Evolutionary conservation across 2,329 filamentous ascomycete species (phyloP).

Genomic region (Calonectria pseudoturangicola): DNA sequence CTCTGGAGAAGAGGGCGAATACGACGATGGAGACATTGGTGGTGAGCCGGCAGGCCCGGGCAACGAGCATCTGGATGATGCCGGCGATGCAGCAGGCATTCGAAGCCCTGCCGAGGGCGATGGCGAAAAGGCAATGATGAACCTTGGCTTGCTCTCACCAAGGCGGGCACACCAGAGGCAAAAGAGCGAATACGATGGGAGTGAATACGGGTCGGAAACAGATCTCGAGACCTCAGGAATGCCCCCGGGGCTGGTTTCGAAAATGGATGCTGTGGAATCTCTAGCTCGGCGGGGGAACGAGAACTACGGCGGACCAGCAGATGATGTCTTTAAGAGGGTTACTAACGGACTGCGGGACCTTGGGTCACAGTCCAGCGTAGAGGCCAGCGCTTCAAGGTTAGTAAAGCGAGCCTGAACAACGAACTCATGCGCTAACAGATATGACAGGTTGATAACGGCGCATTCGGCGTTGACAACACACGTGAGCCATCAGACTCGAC

Average conservation of each 20-base stretch:
- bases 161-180: slow-evolving; percentile 70
- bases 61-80: slow-evolving; percentile 42
- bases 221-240: slow-evolving; percentile 82
- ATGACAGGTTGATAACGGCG: slow-evolving; percentile 81
- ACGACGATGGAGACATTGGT: slow-evolving; percentile 64
- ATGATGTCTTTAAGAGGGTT: slow-evolving; percentile 81
- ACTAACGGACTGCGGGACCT: slow-evolving; percentile 82
- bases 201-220: slow-evolving; percentile 83
- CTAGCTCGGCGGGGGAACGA: slow-evolving; percentile 80
- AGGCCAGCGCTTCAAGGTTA: slow-evolving; percentile 82
- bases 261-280: slow-evolving; percentile 83
- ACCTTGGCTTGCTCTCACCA: slow-evolving; percentile 66
- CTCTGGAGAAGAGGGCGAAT: slow-evolving; percentile 76
- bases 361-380: slow-evolving; percentile 83
- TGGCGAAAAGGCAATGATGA: slow-evolving; percentile 58
- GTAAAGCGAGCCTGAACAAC: not conserved
- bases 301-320: slow-evolving; percentile 77
- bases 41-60: slow-evolving; percentile 43
- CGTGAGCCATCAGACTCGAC: slow-evolving; percentile 83
- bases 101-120: slow-evolving; percentile 45
- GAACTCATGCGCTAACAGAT: slow-evolving; percentile 40
- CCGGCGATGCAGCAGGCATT: slow-evolving; percentile 35
- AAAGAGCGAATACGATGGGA: slow-evolving; percentile 80
- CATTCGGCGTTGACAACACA: slow-evolving; percentile 85
- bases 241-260: slow-evolving; percentile 78